These are phyloP conservation scores for Heterobasidion parviporum DNA, from an alignment of 1,284 basidiomycete species.

Conservation along the genomic window DNA sequence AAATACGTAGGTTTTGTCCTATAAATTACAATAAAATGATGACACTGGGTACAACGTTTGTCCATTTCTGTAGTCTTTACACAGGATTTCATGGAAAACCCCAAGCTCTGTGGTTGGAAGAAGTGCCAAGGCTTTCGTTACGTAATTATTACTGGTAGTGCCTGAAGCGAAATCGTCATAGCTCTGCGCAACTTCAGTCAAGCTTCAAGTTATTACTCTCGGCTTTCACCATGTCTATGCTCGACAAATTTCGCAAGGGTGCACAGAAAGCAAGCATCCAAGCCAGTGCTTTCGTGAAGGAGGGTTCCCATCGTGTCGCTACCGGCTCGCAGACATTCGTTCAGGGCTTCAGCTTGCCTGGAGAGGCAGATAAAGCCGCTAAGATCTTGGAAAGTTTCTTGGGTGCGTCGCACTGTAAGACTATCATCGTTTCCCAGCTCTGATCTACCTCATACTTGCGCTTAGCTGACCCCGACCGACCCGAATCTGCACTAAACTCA, in stretches of 20 bases:
- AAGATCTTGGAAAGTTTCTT: constrained; percentile 87
- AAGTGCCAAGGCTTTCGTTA: too few relatives aligned
- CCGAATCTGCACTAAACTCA: constrained; percentile 88
- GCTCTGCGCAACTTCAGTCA: too few relatives aligned
- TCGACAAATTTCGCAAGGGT: constrained; percentile 75
- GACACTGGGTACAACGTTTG: too few relatives aligned
- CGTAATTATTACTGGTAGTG: too few relatives aligned
- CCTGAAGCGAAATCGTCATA: too few relatives aligned
- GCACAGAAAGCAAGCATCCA: constrained; percentile 78
- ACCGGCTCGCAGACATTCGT: constrained; percentile 69
- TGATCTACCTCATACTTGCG: not conserved
- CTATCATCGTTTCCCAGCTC: too few relatives aligned
- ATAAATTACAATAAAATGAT: too few relatives aligned
- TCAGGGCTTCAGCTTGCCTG: constrained; percentile 78
- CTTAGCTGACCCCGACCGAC: constrained; percentile 81
- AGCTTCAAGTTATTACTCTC: too few relatives aligned
- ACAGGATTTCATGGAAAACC: too few relatives aligned
- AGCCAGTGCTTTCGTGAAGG: constrained; percentile 65
- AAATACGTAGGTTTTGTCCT: too few relatives aligned
- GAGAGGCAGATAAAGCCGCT: constrained; percentile 87
- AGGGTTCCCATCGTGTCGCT: constrained; percentile 58
- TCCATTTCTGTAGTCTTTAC: too few relatives aligned
- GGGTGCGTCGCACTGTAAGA: constrained; percentile 39
- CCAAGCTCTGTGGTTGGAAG: too few relatives aligned
- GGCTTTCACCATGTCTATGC: constrained; percentile 40